Base-by-base conservation (phyloP, 1,139 yeast species). In the Pichia sp. region DNA sequence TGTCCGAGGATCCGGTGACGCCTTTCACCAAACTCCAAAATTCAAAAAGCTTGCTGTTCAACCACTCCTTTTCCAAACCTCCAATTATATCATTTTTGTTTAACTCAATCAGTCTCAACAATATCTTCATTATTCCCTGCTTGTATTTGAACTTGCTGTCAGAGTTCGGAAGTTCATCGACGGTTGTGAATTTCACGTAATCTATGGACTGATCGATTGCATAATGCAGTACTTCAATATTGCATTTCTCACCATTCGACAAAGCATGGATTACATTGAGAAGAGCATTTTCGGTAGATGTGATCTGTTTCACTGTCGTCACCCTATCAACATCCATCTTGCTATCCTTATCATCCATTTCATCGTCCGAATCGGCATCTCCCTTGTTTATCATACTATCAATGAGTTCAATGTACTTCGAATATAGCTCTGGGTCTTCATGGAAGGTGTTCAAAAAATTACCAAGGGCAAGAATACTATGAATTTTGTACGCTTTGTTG, bases 401-500 rank as follows among this genome's bases (percentile, higher is more conserved):
- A 57, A 72, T 60, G 1, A 68, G 49, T 14, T 55, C 64, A 15
- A 66, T 49, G 41, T 72, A 74, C 3, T 57, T 57, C 1, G 57
- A 62, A 29, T 63, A 53, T 30, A 72, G 43, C 3, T 59, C 20
- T 3, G 26, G 63, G 9, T 60, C 65, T 26, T 60, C 58, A 17
- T 74, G 72, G 47, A 64, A 76, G 2, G 50, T 48, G 27, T 63
- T 62, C 3, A 76, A 50, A 45, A 67, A 80, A 17, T 55, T 60
- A 3, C 81, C 77, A 30, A 74, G 58, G 1, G 71, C 59, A 25
- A 66, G 60, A n/a, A 79, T 55, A 2, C 77, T 67, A 26, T 66
- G 63, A 35, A 60, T 64, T 41, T 77, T 84, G 55, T 88, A 88
- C 1, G 59, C 70, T 47, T 69, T 71, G 53, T 84, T 86, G 34